Percentiles rank a stretch among this genome's conserved stretches.
These are phyloP conservation scores for Russula ochroleuca DNA, from an alignment of 768 basidiomycete genomes.

Conservation along the genomic window DNA sequence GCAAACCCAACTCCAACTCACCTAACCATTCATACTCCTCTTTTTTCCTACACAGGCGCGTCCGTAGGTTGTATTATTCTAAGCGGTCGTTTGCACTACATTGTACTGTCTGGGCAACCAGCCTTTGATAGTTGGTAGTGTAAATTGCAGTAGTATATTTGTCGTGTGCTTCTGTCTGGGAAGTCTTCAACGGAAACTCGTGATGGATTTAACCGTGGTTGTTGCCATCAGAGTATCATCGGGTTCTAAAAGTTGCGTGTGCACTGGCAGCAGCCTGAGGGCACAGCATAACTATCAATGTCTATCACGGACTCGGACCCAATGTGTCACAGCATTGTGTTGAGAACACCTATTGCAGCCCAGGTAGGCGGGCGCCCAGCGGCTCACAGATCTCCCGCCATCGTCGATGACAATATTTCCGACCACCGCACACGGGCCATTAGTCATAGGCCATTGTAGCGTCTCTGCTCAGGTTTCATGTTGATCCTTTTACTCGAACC, in stretches of 20 bases:
- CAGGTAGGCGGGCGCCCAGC: too few species aligned
- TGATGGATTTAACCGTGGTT: neutral
- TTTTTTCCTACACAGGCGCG: neutral
- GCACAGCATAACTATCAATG: too few species aligned
- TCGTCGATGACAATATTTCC: too few species aligned
- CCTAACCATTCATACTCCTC: neutral
- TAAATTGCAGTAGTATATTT: neutral
- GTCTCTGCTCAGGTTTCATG: too few species aligned
- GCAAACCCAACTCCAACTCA: neutral
- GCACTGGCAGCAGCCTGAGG: too few species aligned
- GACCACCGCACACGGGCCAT: neutral
- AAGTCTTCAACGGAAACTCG: neutral
- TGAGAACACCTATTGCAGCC: too few species aligned
- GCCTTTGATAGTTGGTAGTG: slow-evolving; percentile 11
- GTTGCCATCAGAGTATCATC: neutral
- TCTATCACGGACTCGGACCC: too few species aligned
- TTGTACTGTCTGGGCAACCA: neutral
- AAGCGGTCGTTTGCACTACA: neutral
- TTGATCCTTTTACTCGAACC: too few species aligned
- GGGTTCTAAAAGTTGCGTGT: too few species aligned
- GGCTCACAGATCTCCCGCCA: too few species aligned
- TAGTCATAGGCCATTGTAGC: neutral
- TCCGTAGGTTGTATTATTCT: neutral
- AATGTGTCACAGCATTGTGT: too few species aligned
- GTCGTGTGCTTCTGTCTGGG: neutral